Evolutionary conservation across 306 rosid genomes (phyloP), one percentile per base, ranked within the genome.

Genomic region (Dalbergia cochinchinensis): DNA sequence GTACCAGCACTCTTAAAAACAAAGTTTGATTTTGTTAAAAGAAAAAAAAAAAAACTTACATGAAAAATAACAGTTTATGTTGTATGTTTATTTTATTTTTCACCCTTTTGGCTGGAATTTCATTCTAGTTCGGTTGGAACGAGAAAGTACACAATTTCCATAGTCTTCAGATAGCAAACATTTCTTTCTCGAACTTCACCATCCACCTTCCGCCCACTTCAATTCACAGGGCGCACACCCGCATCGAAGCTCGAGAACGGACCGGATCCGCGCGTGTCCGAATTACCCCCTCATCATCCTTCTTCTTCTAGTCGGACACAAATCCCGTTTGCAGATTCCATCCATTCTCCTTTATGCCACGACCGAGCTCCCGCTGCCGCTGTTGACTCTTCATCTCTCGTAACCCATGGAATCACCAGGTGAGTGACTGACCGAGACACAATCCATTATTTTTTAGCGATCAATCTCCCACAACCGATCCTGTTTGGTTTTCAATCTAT

Each of bases 351-450:
- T 54, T 54, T 54, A 54, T 54, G 60, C 60, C 60, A 54, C 58
- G 58, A 18, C 15, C 18, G 15, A 51, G 18, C 60, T 54, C n/a
- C 60, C 11, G 6, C 5, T 5, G 16, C 19, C 34, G 65, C 65
- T 60, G 8, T 22, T 48, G 72, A 12, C 18, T 15, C 8, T 35
- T 77, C 60, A 54, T 67, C 74, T 44, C 18, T 18, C 4, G 12
- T 18, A 53, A 66, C 65, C 35, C 18, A 77, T 77, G 81, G 81
- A 77, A 77, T 77, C 75, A 77, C 67, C 12, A 7, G 81, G 81
- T 77, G 5, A 76, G 4, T 15, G 4, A 19, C 9, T 39, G 3
- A 12, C 4, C 13, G 20, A n/a, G 4, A n/a, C 8, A 8, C 60
- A 54, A 54, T 54, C 60, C 60, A n/a, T n/a, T n/a, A n/a, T n/a